Conservation (phyloP, 2,329 filamentous ascomycete genomes). For the Fusarium napiforme region DNA sequence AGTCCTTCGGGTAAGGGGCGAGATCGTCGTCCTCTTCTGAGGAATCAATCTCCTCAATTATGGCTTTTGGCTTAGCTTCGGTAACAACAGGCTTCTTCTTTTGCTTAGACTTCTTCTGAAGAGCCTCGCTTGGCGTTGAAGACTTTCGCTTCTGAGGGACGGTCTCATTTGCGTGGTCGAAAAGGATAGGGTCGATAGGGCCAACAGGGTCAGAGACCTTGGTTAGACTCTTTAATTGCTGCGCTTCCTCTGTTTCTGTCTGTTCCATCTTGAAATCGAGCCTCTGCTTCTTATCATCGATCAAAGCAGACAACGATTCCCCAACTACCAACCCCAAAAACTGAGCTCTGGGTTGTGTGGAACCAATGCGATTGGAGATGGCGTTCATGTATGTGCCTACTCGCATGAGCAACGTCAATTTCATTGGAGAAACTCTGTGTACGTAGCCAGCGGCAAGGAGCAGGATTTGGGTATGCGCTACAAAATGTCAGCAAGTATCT, state of each 20-base stretch:
- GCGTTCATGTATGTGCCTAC: slow-evolving; percentile 79
- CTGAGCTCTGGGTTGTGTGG: slow-evolving; percentile 78
- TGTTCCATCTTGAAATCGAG: slow-evolving; percentile 90
- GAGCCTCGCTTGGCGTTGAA: background rate
- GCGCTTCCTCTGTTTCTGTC: slow-evolving; percentile 75
- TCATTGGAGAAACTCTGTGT: slow-evolving; percentile 71
- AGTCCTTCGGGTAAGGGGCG: slow-evolving; percentile 83
- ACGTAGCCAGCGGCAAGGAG: slow-evolving; percentile 83
- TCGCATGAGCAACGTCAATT: slow-evolving; percentile 74
- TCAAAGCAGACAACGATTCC: slow-evolving; percentile 72
- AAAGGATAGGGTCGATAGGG: slow-evolving; percentile 61
- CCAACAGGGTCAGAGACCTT: slow-evolving; percentile 72
- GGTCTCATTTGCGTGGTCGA: slow-evolving; percentile 6
- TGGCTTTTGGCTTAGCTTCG: slow-evolving; percentile 53
- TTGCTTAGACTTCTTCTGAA: slow-evolving; percentile 40
- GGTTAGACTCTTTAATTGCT: slow-evolving; percentile 77
- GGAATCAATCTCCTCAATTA: slow-evolving; percentile 74
- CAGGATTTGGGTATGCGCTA: slow-evolving; percentile 82
- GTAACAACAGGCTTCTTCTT: slow-evolving; percentile 46
- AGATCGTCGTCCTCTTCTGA: slow-evolving; percentile 74
- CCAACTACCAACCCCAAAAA: slow-evolving; percentile 91
- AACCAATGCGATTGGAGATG: slow-evolving; percentile 85
- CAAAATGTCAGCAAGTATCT: slow-evolving; percentile 36
- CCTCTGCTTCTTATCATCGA: slow-evolving; percentile 74
- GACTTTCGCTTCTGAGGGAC: slow-evolving; percentile 5